Conservation (phyloP, 805 yeast species). For the Ogataea angusta region DNA sequence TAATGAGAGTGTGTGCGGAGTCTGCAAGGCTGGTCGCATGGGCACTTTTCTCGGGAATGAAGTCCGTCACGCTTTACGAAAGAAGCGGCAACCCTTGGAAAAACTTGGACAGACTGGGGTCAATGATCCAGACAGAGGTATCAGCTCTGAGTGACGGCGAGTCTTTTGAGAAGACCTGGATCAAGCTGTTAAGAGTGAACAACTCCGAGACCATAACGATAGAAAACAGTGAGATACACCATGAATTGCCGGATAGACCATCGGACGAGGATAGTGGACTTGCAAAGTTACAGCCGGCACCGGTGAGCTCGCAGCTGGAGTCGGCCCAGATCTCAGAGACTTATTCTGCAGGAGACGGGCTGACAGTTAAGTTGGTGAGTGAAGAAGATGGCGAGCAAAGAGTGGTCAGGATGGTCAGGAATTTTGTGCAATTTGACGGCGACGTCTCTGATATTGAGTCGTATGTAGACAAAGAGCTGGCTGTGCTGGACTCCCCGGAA, state of each 20-base stretch:
- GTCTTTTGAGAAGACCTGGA: conserved; percentile 16
- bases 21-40: conserved; percentile 33
- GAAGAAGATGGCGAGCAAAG: conserved; percentile 8
- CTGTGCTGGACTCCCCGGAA: conserved; percentile 16
- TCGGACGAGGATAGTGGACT: conserved; percentile 2
- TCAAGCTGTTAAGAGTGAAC: conserved; percentile 23
- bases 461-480: conserved; percentile 14
- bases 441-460: conserved; percentile 2
- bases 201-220: conserved; percentile 16
- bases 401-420: conserved; percentile 3
- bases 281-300: conserved; percentile 15
- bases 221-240: conserved; percentile 11
- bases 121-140: conserved; percentile 28
- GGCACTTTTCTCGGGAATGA: conserved; percentile 27
- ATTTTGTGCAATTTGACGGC: conserved; percentile 4
- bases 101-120: conserved; percentile 22
- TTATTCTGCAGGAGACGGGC: conserved; percentile 6
- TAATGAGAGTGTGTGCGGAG: conserved; percentile 36
- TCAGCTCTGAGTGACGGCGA: conserved; percentile 17
- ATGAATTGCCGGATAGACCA: background rate
- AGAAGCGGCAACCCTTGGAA: conserved; percentile 31
- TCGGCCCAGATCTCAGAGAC: conserved; percentile 12
- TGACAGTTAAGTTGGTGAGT: conserved; percentile 15
- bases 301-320: conserved; percentile 13
- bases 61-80: conserved; percentile 27